Evolutionary conservation across 164 flowering plant species (phyloP), one percentile per base, ranked within the genome.

Genomic region (Echeveria elegans): DNA sequence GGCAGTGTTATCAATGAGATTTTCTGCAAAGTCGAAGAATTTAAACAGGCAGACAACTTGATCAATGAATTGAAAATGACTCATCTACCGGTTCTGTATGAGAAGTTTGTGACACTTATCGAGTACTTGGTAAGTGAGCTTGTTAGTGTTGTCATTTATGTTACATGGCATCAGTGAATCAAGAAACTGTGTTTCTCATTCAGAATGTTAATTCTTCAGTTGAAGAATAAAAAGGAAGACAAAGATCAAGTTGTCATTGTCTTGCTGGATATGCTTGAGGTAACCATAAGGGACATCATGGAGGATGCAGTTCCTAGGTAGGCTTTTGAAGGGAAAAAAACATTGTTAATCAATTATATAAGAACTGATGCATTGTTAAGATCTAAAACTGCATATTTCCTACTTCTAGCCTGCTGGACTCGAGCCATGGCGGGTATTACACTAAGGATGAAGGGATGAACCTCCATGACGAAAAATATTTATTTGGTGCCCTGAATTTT

Each of bases 251-350:
- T 92, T 71, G 92, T 87, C 12, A 77, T 90, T 74, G 81, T 88
- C 69, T 82, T 92, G 80, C 93, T 87, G 68, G 89, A 92, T 74
- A 92, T 92, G 95, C 78, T 86, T 28, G 98, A 90, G 80, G 89
- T 87, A 71, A 95, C 83, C 66, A 85, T 86, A 29, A 82, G 86
- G 67, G 98, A 88, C 76, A 88, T 92, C 70, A 76, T 83, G 88
- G 97, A 90, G n/a, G 97, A 86, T 68, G 81, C 77, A 23, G 36
- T 81, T 50, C 74, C 85, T 2, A 79, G 83, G 96, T 91, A 72
- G 71, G 28, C 16, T 53, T 10, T 26, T 24, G 60, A 53, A n/a
- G n/a, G 31, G 19, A 52, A 52, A 21, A 53, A 53, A 28, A 53
- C 31, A 10, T 26, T 53, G 60, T 12, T 53, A 53, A n/a, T 26